Evolutionary conservation across 192 early-diverging fungal species (phyloP).

Genomic region (Coemansia sp.): DNA sequence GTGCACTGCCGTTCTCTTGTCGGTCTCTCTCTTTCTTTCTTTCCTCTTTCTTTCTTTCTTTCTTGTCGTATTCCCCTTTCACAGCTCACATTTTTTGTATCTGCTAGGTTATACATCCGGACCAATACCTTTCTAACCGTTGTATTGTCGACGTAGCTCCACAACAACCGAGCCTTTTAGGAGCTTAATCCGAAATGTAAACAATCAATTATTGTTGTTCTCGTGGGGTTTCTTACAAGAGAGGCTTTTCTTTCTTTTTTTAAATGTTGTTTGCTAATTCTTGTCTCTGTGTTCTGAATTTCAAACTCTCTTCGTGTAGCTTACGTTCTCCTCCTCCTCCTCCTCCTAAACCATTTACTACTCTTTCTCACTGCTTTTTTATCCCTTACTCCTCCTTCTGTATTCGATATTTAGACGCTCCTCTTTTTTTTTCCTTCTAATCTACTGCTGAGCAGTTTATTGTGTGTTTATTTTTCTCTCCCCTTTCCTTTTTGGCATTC

Average conservation of each 20-base stretch:
- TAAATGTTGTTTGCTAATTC: slow-evolving; percentile 8
- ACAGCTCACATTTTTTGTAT: background rate
- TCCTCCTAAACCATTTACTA: background rate
- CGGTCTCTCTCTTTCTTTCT: background rate
- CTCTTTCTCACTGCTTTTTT: background rate
- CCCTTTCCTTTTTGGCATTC: background rate
- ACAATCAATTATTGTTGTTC: background rate
- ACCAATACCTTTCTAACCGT: background rate
- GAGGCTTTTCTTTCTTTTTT: background rate
- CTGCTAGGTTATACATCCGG: background rate
- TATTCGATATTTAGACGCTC: slow-evolving; percentile 2
- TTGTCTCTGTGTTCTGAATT: slow-evolving; percentile 1
- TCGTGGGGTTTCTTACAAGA: background rate
- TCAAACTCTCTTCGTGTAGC: background rate
- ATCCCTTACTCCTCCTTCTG: background rate
- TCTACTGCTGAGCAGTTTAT: slow-evolving; percentile 11
- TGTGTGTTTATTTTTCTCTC: background rate
- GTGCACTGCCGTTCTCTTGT: slow-evolving; percentile 2
- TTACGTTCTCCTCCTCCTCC: too few relatives aligned
- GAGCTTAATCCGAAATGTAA: background rate
- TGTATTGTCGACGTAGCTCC: background rate
- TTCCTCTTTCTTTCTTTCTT: background rate
- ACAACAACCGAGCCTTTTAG: background rate
- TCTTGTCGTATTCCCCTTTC: background rate
- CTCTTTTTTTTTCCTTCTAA: background rate